Conservation (phyloP, 768 basidiomycete species). For the Lactifluus volemus region DNA sequence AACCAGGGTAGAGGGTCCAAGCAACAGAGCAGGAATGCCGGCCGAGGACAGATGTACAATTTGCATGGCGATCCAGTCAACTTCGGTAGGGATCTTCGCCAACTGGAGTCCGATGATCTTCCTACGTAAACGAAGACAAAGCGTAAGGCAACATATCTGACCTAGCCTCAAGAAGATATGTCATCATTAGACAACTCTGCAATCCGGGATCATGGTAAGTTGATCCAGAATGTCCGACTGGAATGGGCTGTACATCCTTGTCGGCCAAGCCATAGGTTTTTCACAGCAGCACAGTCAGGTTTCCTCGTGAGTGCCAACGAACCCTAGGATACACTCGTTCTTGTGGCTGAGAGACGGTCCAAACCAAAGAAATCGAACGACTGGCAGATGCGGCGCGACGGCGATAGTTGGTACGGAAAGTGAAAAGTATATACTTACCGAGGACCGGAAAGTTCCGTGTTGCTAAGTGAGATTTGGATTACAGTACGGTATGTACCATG, state of each 20-base stretch:
- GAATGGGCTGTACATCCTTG: too few relatives aligned
- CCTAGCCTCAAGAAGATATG: background rate
- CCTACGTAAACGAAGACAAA: background rate
- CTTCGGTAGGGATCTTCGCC: background rate
- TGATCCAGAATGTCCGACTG: background rate
- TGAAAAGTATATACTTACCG: background rate
- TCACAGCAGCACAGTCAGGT: background rate
- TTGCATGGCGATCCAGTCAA: background rate
- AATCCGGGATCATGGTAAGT: background rate
- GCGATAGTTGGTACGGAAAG: background rate
- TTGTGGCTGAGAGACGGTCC: background rate
- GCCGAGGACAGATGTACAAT: background rate
- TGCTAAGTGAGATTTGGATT: background rate
- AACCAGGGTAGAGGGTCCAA: background rate
- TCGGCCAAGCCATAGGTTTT: too few relatives aligned
- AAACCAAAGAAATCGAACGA: background rate
- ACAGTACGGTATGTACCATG: background rate
- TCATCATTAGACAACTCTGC: background rate
- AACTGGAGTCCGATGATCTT: background rate
- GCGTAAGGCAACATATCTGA: background rate
- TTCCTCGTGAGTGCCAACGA: background rate
- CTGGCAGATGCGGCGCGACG: background rate
- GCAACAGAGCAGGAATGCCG: background rate
- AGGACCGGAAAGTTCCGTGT: background rate
- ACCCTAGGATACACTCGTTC: background rate